Evolutionary conservation across 345 rosid species (phyloP), one percentile per base, ranked within the genome.

Genomic region (Sapria himalayana): DNA sequence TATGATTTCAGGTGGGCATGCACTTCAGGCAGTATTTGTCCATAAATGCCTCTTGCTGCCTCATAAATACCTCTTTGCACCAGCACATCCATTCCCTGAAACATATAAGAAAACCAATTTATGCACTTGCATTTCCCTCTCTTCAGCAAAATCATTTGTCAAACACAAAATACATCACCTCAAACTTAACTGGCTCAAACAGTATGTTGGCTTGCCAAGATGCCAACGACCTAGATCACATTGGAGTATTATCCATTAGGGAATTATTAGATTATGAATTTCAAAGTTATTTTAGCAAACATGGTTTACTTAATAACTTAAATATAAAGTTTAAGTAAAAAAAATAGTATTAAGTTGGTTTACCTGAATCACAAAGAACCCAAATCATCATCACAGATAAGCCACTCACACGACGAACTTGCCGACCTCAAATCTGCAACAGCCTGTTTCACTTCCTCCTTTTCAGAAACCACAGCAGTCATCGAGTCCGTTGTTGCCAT

Each of bases 41-140:
- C 72, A 41, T 77, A 89, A 15, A 77, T 77, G 11, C 95, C 99
- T 65, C 84, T 89, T 17, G 99, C 99, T 41, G 93, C 99, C 74
- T 84, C 95, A 32, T 89, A 84, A 44, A 89, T 89, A 11, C 99
- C 99, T 69, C 95, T 73, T 39, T 89, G 99, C 51, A 79, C 92
- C 52, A 45, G 71, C 27, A 75, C 74, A 62, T 77, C 85, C 41
- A 79, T 45, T 17, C 84, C 93, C 89, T 81, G 61, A 34, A 59
- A 22, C 29, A 46, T 40, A 25, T 2, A 16, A 29, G 12, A n/a
- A 12, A 15, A 6, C 22, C 1, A 29, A 31, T 39, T n/a, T 19
- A 20, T 39, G 17, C 22, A 7, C 10, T 19, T 39, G 13, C 33
- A 35, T n/a, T n/a, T n/a, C n/a, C n/a, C n/a, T n/a, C n/a, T n/a